Evolutionary conservation across 192 early-diverging fungal genomes (phyloP).

Genomic region (Diversispora eburnea): DNA sequence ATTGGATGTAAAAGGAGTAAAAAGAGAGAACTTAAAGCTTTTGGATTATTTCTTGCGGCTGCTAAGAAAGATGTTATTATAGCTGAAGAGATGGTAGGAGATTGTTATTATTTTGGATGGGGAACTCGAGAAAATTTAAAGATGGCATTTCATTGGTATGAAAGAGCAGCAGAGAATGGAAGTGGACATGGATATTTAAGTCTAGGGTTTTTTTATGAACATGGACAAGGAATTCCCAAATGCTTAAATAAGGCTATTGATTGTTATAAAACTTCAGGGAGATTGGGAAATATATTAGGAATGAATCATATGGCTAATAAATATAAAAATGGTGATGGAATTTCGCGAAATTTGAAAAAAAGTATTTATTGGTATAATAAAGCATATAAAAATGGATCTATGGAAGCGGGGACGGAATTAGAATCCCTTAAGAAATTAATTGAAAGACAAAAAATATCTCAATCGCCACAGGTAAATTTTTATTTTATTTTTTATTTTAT

Average conservation of each 20-base stretch:
- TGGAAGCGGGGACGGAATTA: not conserved
- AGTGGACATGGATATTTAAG: not conserved
- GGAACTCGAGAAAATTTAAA: not conserved
- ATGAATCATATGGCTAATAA: not conserved
- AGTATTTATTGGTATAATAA: not conserved
- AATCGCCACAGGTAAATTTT: too few relatives aligned
- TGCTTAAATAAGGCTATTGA: not conserved
- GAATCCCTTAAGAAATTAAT: not conserved
- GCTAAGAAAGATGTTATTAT: not conserved
- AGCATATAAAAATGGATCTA: not conserved
- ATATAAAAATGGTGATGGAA: not conserved
- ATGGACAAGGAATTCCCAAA: not conserved
- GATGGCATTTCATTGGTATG: not conserved
- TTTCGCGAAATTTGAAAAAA: not conserved
- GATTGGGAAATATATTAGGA: not conserved
- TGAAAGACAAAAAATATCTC: too few relatives aligned
- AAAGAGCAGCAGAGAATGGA: not conserved
- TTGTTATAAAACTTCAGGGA: not conserved
- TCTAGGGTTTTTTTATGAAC: not conserved
- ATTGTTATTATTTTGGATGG: not conserved
- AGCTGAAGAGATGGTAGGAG: not conserved
- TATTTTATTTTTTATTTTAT: too few relatives aligned
- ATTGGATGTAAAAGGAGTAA: not conserved
- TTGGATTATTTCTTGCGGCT: not conserved
- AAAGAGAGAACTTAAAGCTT: not conserved